Evolutionary conservation across 306 rosid species (phyloP).

Genomic region (Castanea mollissima): DNA sequence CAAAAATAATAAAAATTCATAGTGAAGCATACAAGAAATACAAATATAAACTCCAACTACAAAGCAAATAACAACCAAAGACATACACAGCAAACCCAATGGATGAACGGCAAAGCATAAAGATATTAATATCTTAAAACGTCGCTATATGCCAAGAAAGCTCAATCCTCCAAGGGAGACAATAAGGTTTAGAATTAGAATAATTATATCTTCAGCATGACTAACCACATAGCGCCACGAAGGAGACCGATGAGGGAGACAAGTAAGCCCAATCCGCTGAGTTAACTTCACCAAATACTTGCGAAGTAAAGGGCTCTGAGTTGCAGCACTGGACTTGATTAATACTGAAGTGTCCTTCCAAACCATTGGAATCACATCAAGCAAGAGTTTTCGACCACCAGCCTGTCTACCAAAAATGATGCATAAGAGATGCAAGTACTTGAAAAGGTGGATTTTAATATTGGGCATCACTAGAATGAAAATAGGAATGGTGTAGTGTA

Average conservation of each 20-base stretch:
- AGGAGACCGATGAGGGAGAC: constrained; percentile 78
- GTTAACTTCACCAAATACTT: constrained; percentile 86
- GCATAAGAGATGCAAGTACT: constrained; percentile 34
- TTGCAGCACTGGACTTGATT: constrained; percentile 73
- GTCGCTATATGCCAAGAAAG: not conserved
- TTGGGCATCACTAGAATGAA: not conserved
- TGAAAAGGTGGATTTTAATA: not conserved
- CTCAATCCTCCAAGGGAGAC: not conserved
- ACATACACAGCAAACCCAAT: too few relatives aligned
- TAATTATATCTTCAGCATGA: not conserved
- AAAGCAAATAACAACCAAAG: too few relatives aligned
- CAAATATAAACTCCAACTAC: too few relatives aligned
- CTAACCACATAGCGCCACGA: constrained; percentile 90
- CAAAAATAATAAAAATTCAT: too few relatives aligned
- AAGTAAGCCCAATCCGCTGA: constrained; percentile 78
- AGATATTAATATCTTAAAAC: constrained; percentile 11
- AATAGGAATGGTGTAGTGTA: constrained; percentile 2
- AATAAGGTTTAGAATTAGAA: not conserved
- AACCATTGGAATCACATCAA: constrained; percentile 60
- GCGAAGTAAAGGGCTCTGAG: constrained; percentile 75
- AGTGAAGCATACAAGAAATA: too few relatives aligned
- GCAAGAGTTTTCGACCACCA: constrained; percentile 79
- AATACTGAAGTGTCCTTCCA: constrained; percentile 73
- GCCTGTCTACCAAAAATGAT: constrained; percentile 54
- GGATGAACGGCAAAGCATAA: not conserved